Evolutionary conservation across 345 rosid genomes (phyloP).

Genomic region (Salix dunnii): DNA sequence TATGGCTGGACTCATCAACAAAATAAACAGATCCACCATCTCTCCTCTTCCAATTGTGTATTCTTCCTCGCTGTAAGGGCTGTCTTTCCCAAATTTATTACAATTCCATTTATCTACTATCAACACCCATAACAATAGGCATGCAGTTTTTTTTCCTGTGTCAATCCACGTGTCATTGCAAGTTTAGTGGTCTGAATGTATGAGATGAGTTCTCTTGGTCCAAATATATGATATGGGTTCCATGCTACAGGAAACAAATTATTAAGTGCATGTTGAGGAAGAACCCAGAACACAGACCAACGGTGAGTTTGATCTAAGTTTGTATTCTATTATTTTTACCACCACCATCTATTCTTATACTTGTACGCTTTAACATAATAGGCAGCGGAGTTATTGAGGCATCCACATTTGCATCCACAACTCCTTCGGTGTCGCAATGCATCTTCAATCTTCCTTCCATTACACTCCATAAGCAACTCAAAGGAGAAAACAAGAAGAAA

Average conservation of each 20-base stretch:
- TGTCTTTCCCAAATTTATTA: constrained; percentile 8
- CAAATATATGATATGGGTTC: constrained; percentile 14
- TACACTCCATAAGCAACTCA: constrained; percentile 48
- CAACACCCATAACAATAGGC: background rate
- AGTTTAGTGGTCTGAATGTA: background rate
- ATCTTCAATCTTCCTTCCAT: constrained; percentile 77
- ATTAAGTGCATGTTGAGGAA: constrained; percentile 88
- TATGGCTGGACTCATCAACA: constrained; percentile 82
- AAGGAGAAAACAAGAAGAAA: constrained; percentile 63
- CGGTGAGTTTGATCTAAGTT: constrained; percentile 45
- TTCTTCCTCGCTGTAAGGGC: constrained; percentile 79
- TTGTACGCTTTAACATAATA: constrained; percentile 23
- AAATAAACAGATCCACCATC: constrained; percentile 77
- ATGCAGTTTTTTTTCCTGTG: background rate
- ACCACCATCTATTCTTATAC: constrained; percentile 14
- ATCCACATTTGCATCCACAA: constrained; percentile 73
- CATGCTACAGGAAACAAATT: constrained; percentile 69
- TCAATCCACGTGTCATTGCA: background rate
- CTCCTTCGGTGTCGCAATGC: constrained; percentile 64
- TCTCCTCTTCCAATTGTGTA: constrained; percentile 93
- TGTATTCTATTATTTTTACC: constrained; percentile 6
- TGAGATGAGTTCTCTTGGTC: background rate
- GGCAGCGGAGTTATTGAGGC: constrained; percentile 92
- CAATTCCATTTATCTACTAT: background rate
- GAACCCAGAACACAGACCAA: constrained; percentile 74